Base-by-base conservation (phyloP, 2,329 filamentous ascomycete species). In the Hymenoscyphus occultus region DNA sequence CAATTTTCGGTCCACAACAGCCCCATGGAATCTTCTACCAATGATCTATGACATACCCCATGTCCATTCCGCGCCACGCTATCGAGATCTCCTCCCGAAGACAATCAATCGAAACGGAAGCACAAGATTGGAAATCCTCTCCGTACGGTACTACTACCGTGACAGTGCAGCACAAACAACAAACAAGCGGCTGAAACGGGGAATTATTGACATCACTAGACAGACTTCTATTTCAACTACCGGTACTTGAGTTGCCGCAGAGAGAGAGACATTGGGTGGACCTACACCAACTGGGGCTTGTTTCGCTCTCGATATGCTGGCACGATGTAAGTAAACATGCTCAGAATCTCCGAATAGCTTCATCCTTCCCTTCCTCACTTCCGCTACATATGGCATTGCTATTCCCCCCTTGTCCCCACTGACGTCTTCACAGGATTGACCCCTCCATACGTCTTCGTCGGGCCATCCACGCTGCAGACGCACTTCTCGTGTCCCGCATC, bases 401-500 rank as follows among this genome's bases (percentile, higher is more conserved):
- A 54, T 54, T n/a, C 28, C 19, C 19, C 48, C 48, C 19, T 14
- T 39, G n/a, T 56, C 45, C 31, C 32, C 42, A 19, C 51, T 39
- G 56, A 39, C 42, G n/a, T 6, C 48, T 64, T 22, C 28, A n/a
- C 51, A 92, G 88, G 90, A 92, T 94, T 78, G 88, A 92, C 69
- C 85, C 91, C 65, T 85, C 88, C 64, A 86, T 88, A 76, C 90
- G 92, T 72, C 82, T 96, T 56, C 90, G 92, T 70, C 89, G 92
- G 71, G 92, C 93, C 67, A 94, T 97, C 76, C 84, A 89, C 75
- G 88, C 90, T 76, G 90, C 94, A 75, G 78, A 84, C 77, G 78
- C 80, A 61, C 80, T 86, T 64, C 89, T 96, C 69, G 89, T 93
- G 71, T 80, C 84, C 71, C 90, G 92, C 75, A 93, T 96, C 75